Evolutionary conservation across 306 rosid species (phyloP), one percentile per base, ranked within the genome.

Genomic region (Castanopsis chinensis): DNA sequence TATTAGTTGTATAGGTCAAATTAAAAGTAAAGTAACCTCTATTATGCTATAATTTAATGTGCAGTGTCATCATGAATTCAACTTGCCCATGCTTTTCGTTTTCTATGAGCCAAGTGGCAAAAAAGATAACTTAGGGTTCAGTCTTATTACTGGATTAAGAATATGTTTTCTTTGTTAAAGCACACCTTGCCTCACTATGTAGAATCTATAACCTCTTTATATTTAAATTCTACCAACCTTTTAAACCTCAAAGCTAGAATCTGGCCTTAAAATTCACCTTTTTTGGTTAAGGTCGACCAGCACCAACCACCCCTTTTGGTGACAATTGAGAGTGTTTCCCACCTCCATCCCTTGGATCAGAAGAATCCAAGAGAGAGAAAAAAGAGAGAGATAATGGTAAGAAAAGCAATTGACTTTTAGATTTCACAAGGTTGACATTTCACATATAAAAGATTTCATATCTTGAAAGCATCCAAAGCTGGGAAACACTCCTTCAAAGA

Each of bases 401-500:
- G 59, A 88, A 88, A 89, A 90, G 90, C 83, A 76, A 78, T 89
- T 88, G 93, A 90, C 97, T 92, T 92, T 83, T 55, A 60, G 56
- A 83, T 85, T 87, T 84, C 89, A 87, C 87, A 80, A 85, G 97
- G 94, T 94, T 91, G 98, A 94, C 97, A 85, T 94, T 87, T 78
- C 77, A 70, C 69, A 79, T 20, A 78, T 75, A 59, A 63, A 74
- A 37, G 84, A 37, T 86, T 75, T 20, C 78, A 85, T 57, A 70
- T 81, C 81, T 81, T 83, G 68, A 87, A 87, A 89, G 97, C 87
- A 94, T 92, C 96, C 98, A 85, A 94, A 87, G 96, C 88, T 89
- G 81, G 69, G 60, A 81, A 76, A 75, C 76, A 82, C 83, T 64
- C 83, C 59, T 78, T 18, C 71, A 70, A 82, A 85, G 82, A 54